Conservation (phyloP, 768 basidiomycete species). For the Trametes cubensis region DNA sequence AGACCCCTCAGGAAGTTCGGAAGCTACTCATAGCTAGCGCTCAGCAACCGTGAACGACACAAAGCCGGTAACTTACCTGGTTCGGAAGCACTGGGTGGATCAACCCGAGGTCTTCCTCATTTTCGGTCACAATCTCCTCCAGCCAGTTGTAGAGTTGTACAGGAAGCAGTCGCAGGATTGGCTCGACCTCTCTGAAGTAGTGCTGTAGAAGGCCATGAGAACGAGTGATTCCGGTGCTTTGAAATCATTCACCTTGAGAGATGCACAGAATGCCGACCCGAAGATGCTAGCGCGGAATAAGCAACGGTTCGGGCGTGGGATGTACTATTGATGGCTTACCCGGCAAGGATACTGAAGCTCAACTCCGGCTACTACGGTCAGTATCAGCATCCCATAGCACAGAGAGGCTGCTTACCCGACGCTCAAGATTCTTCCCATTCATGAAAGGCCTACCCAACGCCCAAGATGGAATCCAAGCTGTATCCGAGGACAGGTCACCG, state of each 20-base stretch:
- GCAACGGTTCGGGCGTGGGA: not conserved
- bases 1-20: slow-evolving; percentile 33
- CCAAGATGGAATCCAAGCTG: slow-evolving; percentile 35
- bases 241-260: slow-evolving; percentile 25
- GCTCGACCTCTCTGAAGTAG: slow-evolving; percentile 32
- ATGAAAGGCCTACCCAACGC: slow-evolving; percentile 28
- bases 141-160: slow-evolving; percentile 31
- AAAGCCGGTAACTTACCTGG: slow-evolving; percentile 17
- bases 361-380: slow-evolving; percentile 26
- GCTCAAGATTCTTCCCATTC: slow-evolving; percentile 28
- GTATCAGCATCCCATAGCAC: not conserved
- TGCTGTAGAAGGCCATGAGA: slow-evolving; percentile 18
- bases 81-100: slow-evolving; percentile 33
- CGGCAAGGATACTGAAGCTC: slow-evolving; percentile 30
- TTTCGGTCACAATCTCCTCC: slow-evolving; percentile 30
- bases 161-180: slow-evolving; percentile 28
- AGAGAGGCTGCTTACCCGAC: slow-evolving; percentile 16
- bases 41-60: too few relatives aligned
- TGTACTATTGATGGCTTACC: slow-evolving; percentile 15
- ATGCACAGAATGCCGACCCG: slow-evolving; percentile 34
- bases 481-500: not conserved
- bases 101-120: slow-evolving; percentile 29
- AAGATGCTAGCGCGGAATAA: slow-evolving; percentile 25
- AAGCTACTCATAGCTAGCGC: slow-evolving; percentile 15
- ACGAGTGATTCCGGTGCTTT: not conserved